Evolutionary conservation across 768 basidiomycete species (phyloP), one percentile per base, ranked within the genome.

Genomic region (Macrolepiota dolichaula): DNA sequence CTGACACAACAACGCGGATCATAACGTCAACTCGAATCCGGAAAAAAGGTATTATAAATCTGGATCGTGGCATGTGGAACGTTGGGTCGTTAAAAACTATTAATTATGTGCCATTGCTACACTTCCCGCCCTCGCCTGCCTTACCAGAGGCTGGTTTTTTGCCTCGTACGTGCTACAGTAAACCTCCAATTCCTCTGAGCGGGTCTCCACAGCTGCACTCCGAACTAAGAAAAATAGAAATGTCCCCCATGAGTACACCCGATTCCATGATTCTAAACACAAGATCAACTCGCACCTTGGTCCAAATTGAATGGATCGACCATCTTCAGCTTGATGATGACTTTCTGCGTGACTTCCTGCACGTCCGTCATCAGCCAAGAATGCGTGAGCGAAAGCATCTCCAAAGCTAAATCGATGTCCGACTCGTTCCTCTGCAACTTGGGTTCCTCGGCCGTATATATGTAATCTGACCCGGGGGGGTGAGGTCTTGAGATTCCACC

Each of bases 181-280:
- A n/a, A 64, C 15, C 7, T 68, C 17, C 36, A 76, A 63, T 29
- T 64, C 59, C 32, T 54, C 56, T 2, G 73, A 74, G 2, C 62
- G 49, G 0, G 65, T 54, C 0, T 9, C 6, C 17, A 64, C 51
- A 3, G 74, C 75, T 5, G 62, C 49, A 37, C 53, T 27, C 19
- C 61, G 64, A 32, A 77, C 73, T 77, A 40, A 11, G n/a, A n/a
- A 40, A 17, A 17, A n/a, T n/a, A n/a, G n/a, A n/a, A n/a, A n/a
- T n/a, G n/a, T n/a, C n/a, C 17, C 5, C 13, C 12, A 13, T 40
- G 38, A 40, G 4, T 17, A 17, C 17, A 12, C 38, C 3, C 51
- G n/a, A 42, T n/a, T 40, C 17, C 12, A 40, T 10, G 38, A 17
- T 40, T n/a, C n/a, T n/a, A n/a, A n/a, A n/a, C 13, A 17, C 12